Base-by-base conservation (phyloP, 768 basidiomycete genomes). In the Basidioascus undulatus region DNA sequence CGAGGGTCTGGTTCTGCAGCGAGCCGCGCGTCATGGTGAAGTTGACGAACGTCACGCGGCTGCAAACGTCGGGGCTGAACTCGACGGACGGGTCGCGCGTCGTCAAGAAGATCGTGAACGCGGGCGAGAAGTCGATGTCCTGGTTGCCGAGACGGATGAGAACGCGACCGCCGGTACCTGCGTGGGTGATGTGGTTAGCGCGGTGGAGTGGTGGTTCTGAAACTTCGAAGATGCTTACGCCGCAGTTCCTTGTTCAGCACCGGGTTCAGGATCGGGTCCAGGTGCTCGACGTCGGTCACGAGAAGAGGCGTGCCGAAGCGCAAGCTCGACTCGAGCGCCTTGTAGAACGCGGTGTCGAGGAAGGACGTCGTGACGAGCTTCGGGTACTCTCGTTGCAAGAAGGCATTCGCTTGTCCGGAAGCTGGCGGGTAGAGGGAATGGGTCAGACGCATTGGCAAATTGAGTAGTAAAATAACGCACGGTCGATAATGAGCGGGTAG, bases 31-130 rank as follows among this genome's bases (percentile, higher is more conserved):
- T 98, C 89, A 98, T 98, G 21, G 87, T 89, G 59, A 86, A 87
- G 62, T 84, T 87, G 61, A 87, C 82, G 51, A 87, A 84, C 0
- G 79, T 83, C 21, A 89, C 82, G 45, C 92, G 73, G 64, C 84
- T 89, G 65, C 89, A 96, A 50, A 98, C 87, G 57, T 98, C 92
- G 3, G 92, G 86, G 11, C 89, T 81, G 61, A 98, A 94, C 52
- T 94, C 86, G 46, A 92, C 78, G 0, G 89, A 89, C 2, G 92
- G 87, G 57, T 98, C 87, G 18, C 92, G 66, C 10, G 92, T 98
- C 2, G 89, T 82, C 33, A 98, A 67, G 71, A 98, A 98, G 83
- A 98, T 87, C 5, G 83, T 92, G 66, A 98, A 98, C n/a, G 92
- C 76, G 6, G 92, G 92, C 0, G 92, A 98, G 57, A 96, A 94